Evolutionary conservation across 2,329 filamentous ascomycete species (phyloP).

Genomic region (Ophioceras dolichostomum): DNA sequence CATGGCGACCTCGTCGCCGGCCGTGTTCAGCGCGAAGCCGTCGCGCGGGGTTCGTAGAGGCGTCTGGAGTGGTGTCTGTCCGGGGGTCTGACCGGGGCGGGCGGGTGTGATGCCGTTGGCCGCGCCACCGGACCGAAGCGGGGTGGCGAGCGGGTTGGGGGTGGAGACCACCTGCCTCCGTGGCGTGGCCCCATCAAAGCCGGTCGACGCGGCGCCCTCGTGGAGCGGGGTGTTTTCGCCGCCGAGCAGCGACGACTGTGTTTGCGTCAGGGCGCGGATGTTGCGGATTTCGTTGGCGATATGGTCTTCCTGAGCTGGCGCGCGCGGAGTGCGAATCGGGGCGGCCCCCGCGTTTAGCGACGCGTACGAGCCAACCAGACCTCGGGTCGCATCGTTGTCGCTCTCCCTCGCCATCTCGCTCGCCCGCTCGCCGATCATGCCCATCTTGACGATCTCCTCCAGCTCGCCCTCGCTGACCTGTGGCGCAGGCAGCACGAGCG

Average conservation of each 20-base stretch:
- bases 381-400: conserved; percentile 75
- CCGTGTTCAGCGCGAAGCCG: conserved; percentile 69
- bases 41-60: conserved; percentile 84
- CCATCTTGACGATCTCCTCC: conserved; percentile 98
- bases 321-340: conserved; percentile 84
- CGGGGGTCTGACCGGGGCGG: conserved; percentile 69
- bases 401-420: conserved; percentile 61
- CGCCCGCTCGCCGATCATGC: conserved; percentile 81
- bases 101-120: conserved; percentile 57
- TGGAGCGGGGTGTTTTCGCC: conserved; percentile 87
- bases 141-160: conserved; percentile 90
- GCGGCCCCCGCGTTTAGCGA: conserved; percentile 66
- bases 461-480: conserved; percentile 89
- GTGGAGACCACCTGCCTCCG: conserved; percentile 74
- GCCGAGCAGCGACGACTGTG: conserved; percentile 83
- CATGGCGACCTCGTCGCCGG: conserved; percentile 50
- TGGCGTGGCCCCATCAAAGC: conserved; percentile 75
- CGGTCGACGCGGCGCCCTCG: conserved; percentile 71
- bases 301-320: conserved; percentile 84
- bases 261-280: conserved; percentile 82
- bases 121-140: conserved; percentile 52
- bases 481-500: conserved; percentile 72
- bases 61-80: conserved; percentile 51
- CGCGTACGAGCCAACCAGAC: conserved; percentile 72
- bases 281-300: conserved; percentile 96